These are phyloP conservation scores for Athelia psychrophila DNA, from an alignment of 1,284 basidiomycete species.

Conservation along the genomic window DNA sequence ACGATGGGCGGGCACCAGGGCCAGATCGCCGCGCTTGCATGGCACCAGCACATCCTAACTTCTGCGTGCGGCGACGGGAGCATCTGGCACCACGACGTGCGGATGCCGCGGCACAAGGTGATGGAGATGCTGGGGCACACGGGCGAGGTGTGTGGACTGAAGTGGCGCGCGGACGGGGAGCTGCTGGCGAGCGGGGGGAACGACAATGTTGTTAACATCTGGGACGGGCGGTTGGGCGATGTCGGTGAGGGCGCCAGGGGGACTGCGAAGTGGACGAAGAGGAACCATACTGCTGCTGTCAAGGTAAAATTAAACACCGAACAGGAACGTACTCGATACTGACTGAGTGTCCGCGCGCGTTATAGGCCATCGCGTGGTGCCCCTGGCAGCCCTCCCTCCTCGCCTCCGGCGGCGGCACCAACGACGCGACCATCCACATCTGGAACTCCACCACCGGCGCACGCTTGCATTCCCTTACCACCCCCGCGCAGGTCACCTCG, in stretches of 20 bases:
- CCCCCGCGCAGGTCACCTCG: constrained; percentile 90
- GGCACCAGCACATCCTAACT: constrained; percentile 85
- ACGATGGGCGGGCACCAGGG: constrained; percentile 86
- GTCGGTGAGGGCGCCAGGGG: constrained; percentile 54
- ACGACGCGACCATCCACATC: constrained; percentile 91
- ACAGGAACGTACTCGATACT: neutral
- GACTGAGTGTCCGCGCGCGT: constrained; percentile 4
- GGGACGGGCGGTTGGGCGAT: constrained; percentile 83
- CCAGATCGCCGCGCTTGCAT: constrained; percentile 80
- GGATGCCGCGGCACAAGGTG: constrained; percentile 84
- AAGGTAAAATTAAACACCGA: constrained; percentile 52
- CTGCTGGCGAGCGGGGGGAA: constrained; percentile 93
- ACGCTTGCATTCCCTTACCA: constrained; percentile 79
- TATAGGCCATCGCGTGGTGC: constrained; percentile 97
- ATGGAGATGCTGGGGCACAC: constrained; percentile 86
- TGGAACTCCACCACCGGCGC: constrained; percentile 93
- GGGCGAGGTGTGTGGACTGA: constrained; percentile 85
- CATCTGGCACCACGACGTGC: constrained; percentile 94
- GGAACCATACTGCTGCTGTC: constrained; percentile 92
- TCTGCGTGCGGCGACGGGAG: constrained; percentile 89
- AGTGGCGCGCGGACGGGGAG: constrained; percentile 83
- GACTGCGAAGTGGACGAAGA: constrained; percentile 86
- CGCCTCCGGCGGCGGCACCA: constrained; percentile 93
- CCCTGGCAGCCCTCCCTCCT: constrained; percentile 94
- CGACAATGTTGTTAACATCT: constrained; percentile 96